Evolutionary conservation across 1,284 basidiomycete genomes (phyloP).

Genomic region (Peniophora sp.): DNA sequence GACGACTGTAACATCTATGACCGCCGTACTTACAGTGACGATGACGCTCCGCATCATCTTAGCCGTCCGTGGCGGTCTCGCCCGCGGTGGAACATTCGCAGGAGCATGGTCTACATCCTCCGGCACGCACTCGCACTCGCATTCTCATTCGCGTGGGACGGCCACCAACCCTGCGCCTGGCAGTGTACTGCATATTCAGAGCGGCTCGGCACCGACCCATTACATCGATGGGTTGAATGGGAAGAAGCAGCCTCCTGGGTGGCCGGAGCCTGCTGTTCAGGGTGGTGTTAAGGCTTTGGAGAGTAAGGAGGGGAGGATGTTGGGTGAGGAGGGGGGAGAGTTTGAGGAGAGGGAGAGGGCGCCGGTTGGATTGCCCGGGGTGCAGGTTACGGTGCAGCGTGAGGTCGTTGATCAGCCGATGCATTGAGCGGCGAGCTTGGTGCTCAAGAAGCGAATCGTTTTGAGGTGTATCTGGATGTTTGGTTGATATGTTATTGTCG

Average conservation of each 20-base stretch:
- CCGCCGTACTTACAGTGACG: constrained; percentile 73
- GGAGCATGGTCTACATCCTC: constrained; percentile 27
- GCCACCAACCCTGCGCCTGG: constrained; percentile 6
- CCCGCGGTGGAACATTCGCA: constrained; percentile 59
- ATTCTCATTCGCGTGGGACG: constrained; percentile 20
- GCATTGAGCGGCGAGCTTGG: no score
- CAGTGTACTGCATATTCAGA: constrained; percentile 11
- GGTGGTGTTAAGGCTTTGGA: background rate
- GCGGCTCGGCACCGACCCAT: constrained; percentile 10
- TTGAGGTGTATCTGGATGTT: no score
- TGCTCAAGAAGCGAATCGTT: no score
- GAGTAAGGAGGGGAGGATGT: constrained; percentile 5
- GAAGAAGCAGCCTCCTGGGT: constrained; percentile 13
- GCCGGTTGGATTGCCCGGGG: constrained; percentile 21
- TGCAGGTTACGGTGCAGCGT: constrained; percentile 49
- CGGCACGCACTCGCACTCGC: constrained; percentile 16
- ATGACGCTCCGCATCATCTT: constrained; percentile 81
- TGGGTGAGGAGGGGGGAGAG: background rate
- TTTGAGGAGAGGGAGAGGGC: constrained; percentile 4
- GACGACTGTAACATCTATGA: constrained; percentile 64
- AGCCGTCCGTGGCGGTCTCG: constrained; percentile 63
- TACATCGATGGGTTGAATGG: constrained; percentile 11
- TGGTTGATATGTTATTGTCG: no score
- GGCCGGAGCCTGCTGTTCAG: constrained; percentile 2
- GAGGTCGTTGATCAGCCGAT: constrained; percentile 23